These are phyloP conservation scores for Aureobasidium sp. DNA, from an alignment of 2,329 filamentous ascomycete species.

Conservation along the genomic window DNA sequence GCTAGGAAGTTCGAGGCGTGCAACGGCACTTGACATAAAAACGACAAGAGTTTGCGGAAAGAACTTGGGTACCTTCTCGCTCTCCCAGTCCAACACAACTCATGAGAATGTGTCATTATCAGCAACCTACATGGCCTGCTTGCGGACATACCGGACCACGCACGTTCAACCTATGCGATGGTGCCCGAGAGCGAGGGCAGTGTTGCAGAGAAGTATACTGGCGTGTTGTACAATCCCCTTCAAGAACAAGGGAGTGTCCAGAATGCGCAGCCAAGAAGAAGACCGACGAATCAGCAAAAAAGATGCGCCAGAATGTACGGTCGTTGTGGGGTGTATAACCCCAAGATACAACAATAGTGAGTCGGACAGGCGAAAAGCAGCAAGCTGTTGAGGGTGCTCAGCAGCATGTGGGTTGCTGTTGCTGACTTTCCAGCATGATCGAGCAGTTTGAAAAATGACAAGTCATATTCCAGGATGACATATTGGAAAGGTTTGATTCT, in stretches of 20 bases:
- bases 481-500: background rate
- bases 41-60: background rate
- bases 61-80: background rate
- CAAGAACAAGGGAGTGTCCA: background rate
- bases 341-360: background rate
- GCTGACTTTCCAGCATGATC: conserved; percentile 9
- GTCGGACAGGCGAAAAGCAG: conserved; percentile 1
- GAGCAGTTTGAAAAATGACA: background rate
- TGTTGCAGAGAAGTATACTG: background rate
- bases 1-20: too few relatives aligned
- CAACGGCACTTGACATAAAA: background rate
- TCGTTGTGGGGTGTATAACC: background rate
- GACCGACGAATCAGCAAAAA: background rate
- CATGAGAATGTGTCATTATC: background rate
- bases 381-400: conserved; percentile 11
- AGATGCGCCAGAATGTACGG: background rate
- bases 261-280: background rate
- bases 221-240: background rate
- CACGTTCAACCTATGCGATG: background rate
- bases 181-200: background rate
- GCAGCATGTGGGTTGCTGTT: background rate
- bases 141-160: background rate
- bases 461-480: background rate
- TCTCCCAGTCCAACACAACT: background rate
- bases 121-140: background rate